phyloP scores from a whole-genome alignment of 164 flowering plant species.

The Macadamia integrifolia region DNA sequence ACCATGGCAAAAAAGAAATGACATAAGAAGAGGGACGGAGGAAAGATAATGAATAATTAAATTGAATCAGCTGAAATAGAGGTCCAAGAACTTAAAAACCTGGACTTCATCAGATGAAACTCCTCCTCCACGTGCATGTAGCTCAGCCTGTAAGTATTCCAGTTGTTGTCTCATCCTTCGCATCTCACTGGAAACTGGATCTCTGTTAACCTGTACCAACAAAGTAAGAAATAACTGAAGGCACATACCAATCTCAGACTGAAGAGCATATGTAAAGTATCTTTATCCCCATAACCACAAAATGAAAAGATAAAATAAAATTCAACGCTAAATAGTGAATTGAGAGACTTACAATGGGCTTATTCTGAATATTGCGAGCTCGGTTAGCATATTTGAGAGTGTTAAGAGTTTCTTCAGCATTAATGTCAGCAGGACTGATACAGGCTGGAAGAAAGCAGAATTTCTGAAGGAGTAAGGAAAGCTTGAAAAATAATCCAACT shows the following conservation, averaged over 20 bases:
- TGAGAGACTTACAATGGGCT: conserved; percentile 76
- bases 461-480: conserved; percentile 7
- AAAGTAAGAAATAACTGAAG: neutral
- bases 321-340: neutral
- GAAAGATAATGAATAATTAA: neutral
- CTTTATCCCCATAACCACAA: neutral
- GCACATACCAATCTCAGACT: neutral
- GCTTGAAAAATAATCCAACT: neutral
- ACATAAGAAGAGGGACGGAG: neutral
- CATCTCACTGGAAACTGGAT: conserved; percentile 88
- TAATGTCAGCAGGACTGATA: conserved; percentile 98
- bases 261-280: neutral
- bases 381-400: conserved; percentile 98
- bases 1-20: neutral
- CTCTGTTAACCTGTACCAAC: conserved; percentile 75
- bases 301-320: conserved; percentile 2
- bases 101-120: conserved; percentile 75
- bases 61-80: neutral
- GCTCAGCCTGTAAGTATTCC: conserved; percentile 84
- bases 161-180: conserved; percentile 92
- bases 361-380: conserved; percentile 96
- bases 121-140: conserved; percentile 80
- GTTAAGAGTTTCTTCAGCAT: conserved; percentile 97
- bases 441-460: conserved; percentile 57
- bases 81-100: conserved; percentile 31